phyloP scores from a whole-genome alignment of 352 stramenopile species.

The Pythium angustatum region DNA sequence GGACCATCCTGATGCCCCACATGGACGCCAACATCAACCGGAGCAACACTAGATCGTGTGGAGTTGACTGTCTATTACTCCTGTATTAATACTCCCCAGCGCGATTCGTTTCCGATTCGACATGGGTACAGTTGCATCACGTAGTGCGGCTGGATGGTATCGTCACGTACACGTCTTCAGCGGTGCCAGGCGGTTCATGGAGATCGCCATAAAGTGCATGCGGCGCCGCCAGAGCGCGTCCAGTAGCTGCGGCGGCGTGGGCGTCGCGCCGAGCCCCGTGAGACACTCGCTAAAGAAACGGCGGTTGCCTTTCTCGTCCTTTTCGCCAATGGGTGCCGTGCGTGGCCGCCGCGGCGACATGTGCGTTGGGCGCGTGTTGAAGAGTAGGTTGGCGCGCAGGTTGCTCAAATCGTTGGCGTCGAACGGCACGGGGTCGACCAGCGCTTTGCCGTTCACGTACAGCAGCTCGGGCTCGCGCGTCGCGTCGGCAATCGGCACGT shows the following conservation, averaged over 20 bases:
- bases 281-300: constrained; percentile 58
- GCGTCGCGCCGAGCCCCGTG: constrained; percentile 44
- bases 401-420: constrained; percentile 33
- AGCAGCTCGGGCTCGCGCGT: constrained; percentile 46
- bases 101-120: no score
- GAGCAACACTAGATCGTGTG: no score
- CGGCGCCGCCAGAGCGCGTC: constrained; percentile 41
- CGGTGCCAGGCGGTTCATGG: constrained; percentile 42
- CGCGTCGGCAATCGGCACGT: constrained; percentile 32
- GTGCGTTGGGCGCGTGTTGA: constrained; percentile 47
- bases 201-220: constrained; percentile 51
- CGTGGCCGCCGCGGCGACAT: constrained; percentile 44
- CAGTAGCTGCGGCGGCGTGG: constrained; percentile 33
- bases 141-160: no score
- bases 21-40: no score
- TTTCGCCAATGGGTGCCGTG: constrained; percentile 19
- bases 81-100: no score
- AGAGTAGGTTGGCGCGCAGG: constrained; percentile 36
- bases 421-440: constrained; percentile 56
- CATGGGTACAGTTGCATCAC: no score
- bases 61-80: no score
- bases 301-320: constrained; percentile 43
- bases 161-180: constrained; percentile 46
- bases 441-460: constrained; percentile 57
- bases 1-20: no score